Conservation (phyloP, 2,329 filamentous ascomycete genomes). For the Drechslerella dactyloides region DNA sequence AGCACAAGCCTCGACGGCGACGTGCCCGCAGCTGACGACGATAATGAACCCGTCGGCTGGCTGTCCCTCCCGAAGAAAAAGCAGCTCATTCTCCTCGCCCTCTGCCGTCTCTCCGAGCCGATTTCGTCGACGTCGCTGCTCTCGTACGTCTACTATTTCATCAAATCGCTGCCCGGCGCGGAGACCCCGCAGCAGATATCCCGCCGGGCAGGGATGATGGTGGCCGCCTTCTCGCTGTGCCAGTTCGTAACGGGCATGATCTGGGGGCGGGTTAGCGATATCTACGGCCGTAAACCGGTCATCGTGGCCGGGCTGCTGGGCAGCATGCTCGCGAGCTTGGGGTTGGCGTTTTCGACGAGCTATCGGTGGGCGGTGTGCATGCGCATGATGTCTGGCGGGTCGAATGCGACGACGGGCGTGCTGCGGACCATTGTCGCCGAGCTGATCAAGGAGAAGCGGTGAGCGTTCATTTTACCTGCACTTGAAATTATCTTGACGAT, state of each 20-base stretch:
- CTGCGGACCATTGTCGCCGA: constrained; percentile 78
- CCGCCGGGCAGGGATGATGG: constrained; percentile 76
- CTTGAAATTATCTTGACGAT: no score
- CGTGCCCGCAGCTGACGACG: constrained; percentile 4
- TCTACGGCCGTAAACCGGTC: constrained; percentile 75
- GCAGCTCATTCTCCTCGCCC: constrained; percentile 77
- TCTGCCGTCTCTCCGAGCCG: constrained; percentile 81
- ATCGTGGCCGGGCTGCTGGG: constrained; percentile 77
- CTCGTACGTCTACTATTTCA: constrained; percentile 85
- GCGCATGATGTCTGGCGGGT: constrained; percentile 69
- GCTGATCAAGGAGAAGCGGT: constrained; percentile 73
- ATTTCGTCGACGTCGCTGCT: constrained; percentile 78
- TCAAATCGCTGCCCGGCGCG: constrained; percentile 74
- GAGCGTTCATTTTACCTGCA: constrained; percentile 57
- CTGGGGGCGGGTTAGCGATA: constrained; percentile 75
- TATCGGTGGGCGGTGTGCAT: constrained; percentile 71
- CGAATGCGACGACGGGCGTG: constrained; percentile 77
- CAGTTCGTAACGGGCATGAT: constrained; percentile 83
- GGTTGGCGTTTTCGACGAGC: constrained; percentile 71
- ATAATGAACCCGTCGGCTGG: constrained; percentile 68
- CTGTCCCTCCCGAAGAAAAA: constrained; percentile 74
- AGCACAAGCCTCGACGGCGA: constrained; percentile 21
- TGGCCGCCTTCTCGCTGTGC: constrained; percentile 78
- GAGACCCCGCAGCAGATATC: constrained; percentile 67
- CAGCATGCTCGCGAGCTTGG: constrained; percentile 69